A percentile compares a stretch with the other conserved stretches of the same genome.
These are phyloP conservation scores for Colletotrichum costaricense DNA, from an alignment of 2,329 filamentous ascomycete genomes.

Conservation along the genomic window DNA sequence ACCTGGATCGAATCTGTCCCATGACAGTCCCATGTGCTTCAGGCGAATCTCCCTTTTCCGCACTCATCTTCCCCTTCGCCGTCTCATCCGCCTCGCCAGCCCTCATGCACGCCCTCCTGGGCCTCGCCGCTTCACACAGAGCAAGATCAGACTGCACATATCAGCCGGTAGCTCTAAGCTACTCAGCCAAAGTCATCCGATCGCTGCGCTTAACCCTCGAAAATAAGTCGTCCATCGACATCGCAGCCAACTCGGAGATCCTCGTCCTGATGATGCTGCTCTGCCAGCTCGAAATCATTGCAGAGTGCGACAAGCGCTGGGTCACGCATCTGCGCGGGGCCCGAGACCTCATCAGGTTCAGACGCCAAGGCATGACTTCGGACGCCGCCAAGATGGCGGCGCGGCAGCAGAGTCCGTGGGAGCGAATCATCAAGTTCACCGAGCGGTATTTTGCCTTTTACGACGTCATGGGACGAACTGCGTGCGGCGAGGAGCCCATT, in stretches of 20 bases:
- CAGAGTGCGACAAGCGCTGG: conserved; percentile 55
- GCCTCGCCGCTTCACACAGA: conserved; percentile 35
- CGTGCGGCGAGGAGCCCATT: conserved; percentile 53
- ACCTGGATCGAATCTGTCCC: conserved; percentile 34
- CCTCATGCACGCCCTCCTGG: conserved; percentile 34
- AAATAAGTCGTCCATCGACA: conserved; percentile 15
- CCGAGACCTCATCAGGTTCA: conserved; percentile 52
- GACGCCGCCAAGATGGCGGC: conserved; percentile 2
- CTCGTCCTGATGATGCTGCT: conserved; percentile 36
- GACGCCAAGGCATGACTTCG: conserved; percentile 38
- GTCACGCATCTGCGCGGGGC: conserved; percentile 55
- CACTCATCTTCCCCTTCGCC: conserved; percentile 34
- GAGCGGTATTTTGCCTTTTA: conserved; percentile 59
- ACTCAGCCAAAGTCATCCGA: conserved; percentile 35
- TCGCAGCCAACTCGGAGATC: conserved; percentile 31
- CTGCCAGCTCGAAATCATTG: conserved; percentile 36
- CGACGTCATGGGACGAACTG: conserved; percentile 58
- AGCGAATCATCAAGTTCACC: conserved; percentile 39
- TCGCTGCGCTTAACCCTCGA: conserved; percentile 27
- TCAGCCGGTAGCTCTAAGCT: conserved; percentile 24
- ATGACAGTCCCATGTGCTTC: conserved; percentile 31
- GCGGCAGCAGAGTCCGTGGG: conserved; percentile 34
- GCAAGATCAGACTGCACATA: conserved; percentile 26
- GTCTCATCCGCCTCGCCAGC: conserved; percentile 33
- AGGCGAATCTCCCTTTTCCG: conserved; percentile 33